Percentiles rank a stretch among this genome's conserved stretches.
phyloP scores from a whole-genome alignment of 106 monocot species.

The Alisma plantagoaquatica region DNA sequence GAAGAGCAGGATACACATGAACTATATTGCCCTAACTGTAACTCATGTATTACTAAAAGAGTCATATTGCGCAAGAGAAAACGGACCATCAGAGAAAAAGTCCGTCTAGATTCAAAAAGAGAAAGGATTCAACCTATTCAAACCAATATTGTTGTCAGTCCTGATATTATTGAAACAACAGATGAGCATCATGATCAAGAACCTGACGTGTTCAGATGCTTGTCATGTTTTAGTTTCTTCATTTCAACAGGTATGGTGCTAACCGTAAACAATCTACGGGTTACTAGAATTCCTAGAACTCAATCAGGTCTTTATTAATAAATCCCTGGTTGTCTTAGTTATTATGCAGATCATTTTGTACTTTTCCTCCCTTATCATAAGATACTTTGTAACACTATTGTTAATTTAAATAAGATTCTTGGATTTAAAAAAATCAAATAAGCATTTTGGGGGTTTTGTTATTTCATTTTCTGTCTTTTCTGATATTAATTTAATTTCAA shows the following conservation, averaged over 20 bases:
- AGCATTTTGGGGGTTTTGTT: too few species aligned
- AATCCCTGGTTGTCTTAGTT: too few species aligned
- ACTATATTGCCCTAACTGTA: conserved; percentile 84
- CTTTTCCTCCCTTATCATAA: too few species aligned
- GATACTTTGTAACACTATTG: too few species aligned
- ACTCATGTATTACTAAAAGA: conserved; percentile 86
- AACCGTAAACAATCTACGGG: too few species aligned
- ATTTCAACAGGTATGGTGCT: conserved; percentile 57
- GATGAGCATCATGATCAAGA: conserved; percentile 13
- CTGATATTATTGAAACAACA: conserved; percentile 14
- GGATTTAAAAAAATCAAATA: too few species aligned
- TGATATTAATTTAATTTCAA: too few species aligned
- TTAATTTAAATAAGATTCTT: too few species aligned
- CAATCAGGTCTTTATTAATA: too few species aligned
- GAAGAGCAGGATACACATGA: conserved; percentile 94
- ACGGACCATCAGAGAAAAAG: conserved; percentile 28
- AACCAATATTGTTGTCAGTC: conserved; percentile 5
- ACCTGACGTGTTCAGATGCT: conserved; percentile 71
- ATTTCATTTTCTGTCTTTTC: too few species aligned
- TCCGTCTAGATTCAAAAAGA: conserved; percentile 22
- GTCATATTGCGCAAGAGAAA: conserved; percentile 90
- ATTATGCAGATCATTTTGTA: too few species aligned
- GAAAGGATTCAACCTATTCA: conserved; percentile 32
- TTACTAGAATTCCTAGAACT: too few species aligned
- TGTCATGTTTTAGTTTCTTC: conserved; percentile 86